These are phyloP conservation scores for Rhizopogon salebrosus DNA, from an alignment of 768 basidiomycete species.

Conservation along the genomic window DNA sequence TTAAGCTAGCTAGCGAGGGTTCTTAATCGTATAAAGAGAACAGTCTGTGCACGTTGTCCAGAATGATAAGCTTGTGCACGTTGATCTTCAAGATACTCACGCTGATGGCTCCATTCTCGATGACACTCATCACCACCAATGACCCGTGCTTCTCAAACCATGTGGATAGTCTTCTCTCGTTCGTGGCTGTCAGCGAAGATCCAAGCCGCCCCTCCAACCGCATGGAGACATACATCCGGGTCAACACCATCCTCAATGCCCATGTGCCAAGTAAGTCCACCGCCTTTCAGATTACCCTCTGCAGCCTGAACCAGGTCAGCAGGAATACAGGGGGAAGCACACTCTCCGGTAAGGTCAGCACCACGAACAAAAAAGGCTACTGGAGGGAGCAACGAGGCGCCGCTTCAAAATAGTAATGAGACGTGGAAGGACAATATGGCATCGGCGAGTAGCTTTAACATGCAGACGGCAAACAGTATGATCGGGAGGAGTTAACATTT, in stretches of 20 bases:
- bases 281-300: constrained; percentile 20
- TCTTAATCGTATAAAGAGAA: constrained; percentile 20
- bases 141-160: constrained; percentile 38
- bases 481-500: constrained; percentile 38
- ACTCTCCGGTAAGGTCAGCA: constrained; percentile 84
- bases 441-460: constrained; percentile 41
- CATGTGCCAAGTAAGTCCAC: constrained; percentile 16
- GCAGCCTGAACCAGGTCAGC: constrained; percentile 53
- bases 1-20: constrained; percentile 9
- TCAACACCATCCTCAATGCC: constrained; percentile 30
- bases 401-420: constrained; percentile 48
- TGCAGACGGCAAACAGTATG: constrained; percentile 46
- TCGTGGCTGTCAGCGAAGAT: constrained; percentile 71
- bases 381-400: constrained; percentile 36
- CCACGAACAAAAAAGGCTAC: constrained; percentile 78
- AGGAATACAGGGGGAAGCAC: constrained; percentile 80
- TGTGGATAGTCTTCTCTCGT: constrained; percentile 54
- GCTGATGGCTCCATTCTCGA: constrained; percentile 13
- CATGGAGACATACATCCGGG: constrained; percentile 66
- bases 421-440: constrained; percentile 43
- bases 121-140: constrained; percentile 26
- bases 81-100: constrained; percentile 7
- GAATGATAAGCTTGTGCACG: constrained; percentile 17
- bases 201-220: constrained; percentile 83
- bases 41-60: constrained; percentile 21